Percentiles rank a stretch among this genome's conserved stretches.
Evolutionary conservation across 352 stramenopile species (phyloP).

Genomic region (Globisporangium uncinulatum): DNA sequence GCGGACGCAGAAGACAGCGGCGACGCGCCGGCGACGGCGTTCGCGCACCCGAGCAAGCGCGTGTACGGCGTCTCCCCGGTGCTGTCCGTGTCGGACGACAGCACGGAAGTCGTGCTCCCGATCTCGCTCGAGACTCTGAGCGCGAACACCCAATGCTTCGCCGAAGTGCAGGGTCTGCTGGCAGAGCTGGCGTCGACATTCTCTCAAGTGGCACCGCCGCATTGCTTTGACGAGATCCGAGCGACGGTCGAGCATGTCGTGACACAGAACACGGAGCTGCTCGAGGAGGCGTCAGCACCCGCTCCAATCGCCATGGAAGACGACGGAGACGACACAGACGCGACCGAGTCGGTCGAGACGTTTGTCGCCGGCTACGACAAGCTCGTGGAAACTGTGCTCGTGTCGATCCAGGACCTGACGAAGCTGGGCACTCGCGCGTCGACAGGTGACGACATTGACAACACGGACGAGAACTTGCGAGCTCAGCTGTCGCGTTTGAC

Average conservation of each 20-base stretch:
- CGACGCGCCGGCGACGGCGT: slow-evolving; percentile 43
- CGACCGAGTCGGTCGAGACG: slow-evolving; percentile 20
- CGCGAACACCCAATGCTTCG: slow-evolving; percentile 28
- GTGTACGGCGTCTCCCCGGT: slow-evolving; percentile 61
- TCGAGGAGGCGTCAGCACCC: not conserved
- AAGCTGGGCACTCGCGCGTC: slow-evolving; percentile 28
- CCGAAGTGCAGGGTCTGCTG: slow-evolving; percentile 26
- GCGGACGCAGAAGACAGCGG: slow-evolving; percentile 39
- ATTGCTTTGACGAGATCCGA: slow-evolving; percentile 30
- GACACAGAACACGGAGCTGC: slow-evolving; percentile 31
- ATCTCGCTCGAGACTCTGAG: slow-evolving; percentile 22
- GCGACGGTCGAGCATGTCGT: slow-evolving; percentile 22
- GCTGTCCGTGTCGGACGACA: slow-evolving; percentile 12
- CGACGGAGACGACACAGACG: slow-evolving; percentile 10
- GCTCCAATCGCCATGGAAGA: slow-evolving; percentile 13
- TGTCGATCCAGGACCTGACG: slow-evolving; percentile 77
- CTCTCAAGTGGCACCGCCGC: slow-evolving; percentile 18
- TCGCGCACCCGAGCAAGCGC: slow-evolving; percentile 48
- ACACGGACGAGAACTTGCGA: slow-evolving; percentile 24
- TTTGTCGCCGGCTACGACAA: slow-evolving; percentile 64
- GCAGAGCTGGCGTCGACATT: slow-evolving; percentile 22
- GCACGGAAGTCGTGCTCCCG: slow-evolving; percentile 14
- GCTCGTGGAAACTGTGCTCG: slow-evolving; percentile 66
- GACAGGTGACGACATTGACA: slow-evolving; percentile 19
- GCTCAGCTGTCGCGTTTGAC: slow-evolving; percentile 46